Conservation (phyloP, 805 yeast genomes). For the Saccharomycodes ludwigii region DNA sequence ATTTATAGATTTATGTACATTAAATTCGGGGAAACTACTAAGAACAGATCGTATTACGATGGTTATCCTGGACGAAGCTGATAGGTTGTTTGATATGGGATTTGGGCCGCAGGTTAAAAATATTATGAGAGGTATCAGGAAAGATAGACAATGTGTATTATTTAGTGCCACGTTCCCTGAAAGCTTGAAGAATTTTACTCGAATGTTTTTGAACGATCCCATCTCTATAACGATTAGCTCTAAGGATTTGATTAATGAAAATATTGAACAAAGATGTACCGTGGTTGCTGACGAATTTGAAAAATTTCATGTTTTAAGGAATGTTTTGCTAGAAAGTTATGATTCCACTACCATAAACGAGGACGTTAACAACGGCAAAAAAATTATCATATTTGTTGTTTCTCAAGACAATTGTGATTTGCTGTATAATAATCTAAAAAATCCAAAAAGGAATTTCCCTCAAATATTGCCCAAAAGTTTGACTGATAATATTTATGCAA, state of each 20-base stretch:
- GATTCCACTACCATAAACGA: too few species aligned
- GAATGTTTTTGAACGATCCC: constrained; percentile 49
- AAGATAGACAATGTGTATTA: constrained; percentile 78
- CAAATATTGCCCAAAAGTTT: constrained; percentile 2
- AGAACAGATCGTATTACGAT: constrained; percentile 60
- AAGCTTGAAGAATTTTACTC: constrained; percentile 65
- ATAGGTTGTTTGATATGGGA: constrained; percentile 92
- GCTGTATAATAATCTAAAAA: constrained; percentile 36
- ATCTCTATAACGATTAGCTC: constrained; percentile 73
- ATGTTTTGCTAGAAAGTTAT: too few species aligned
- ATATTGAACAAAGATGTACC: constrained; percentile 61
- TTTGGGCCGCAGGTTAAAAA: constrained; percentile 91
- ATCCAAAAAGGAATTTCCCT: constrained; percentile 24
- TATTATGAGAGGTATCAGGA: constrained; percentile 62
- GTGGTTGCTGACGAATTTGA: constrained; percentile 38
- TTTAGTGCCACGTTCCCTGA: constrained; percentile 92
- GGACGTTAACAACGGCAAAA: constrained; percentile 26
- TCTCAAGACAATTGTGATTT: constrained; percentile 80
- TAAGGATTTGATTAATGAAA: constrained; percentile 67
- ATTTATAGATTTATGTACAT: constrained; percentile 74
- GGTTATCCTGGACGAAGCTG: constrained; percentile 92
- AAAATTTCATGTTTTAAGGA: constrained; percentile 45
- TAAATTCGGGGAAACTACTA: constrained; percentile 64
- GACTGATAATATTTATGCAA: constrained; percentile 47
- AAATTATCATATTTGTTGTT: constrained; percentile 73